Base-by-base conservation (phyloP, 306 rosid species). In the Vigna angularis region DNA sequence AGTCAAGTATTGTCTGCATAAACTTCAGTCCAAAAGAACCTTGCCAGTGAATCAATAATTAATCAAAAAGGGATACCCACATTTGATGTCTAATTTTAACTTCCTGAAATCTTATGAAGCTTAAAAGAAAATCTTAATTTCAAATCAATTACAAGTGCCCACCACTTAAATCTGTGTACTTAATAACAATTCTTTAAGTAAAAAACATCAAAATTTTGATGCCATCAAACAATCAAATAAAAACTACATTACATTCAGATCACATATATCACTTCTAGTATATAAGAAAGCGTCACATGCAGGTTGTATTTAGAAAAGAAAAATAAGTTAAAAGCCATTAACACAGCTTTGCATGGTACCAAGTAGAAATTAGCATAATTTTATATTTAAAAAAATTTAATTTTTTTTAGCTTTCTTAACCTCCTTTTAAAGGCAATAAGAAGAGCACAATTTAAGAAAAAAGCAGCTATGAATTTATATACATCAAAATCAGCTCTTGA, bases 401-500 rank as follows among this genome's bases (percentile, higher is more conserved):
- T 30, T 4, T 30, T 7, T 48, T 7, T 28, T 7, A 50, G 61
- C 7, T 70, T 70, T 3, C 12, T 70, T 52, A 53, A 13, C 26
- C 47, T 56, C 24, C 32, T 28, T 61, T 30, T 28, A 61, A n/a
- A 59, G 28, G 15, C 17, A 36, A 0, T 6, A 5, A 24, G 50
- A 12, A 42, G 17, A 1, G 36, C 3, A 12, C 38, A 47, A 20
- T 1, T 67, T 50, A 18, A 15, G 65, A 17, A 56, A 53, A 34
- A 24, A 72, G 15, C 51, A 14, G 17, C 45, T 34, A 52, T 15
- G 20, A 67, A 45, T 66, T 66, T 32, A 18, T 34, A 7, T 52
- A 79, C 6, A 48, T 52, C 18, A 71, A 62, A 62, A 61, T 22
- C 51, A 58, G 20, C 28, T 53, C 49, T 70, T 42, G 38, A 74